Evolutionary conservation across 371 early-diverging fungal species (phyloP), one percentile per base, ranked within the genome.

Genomic region (Parasitella parasitica): DNA sequence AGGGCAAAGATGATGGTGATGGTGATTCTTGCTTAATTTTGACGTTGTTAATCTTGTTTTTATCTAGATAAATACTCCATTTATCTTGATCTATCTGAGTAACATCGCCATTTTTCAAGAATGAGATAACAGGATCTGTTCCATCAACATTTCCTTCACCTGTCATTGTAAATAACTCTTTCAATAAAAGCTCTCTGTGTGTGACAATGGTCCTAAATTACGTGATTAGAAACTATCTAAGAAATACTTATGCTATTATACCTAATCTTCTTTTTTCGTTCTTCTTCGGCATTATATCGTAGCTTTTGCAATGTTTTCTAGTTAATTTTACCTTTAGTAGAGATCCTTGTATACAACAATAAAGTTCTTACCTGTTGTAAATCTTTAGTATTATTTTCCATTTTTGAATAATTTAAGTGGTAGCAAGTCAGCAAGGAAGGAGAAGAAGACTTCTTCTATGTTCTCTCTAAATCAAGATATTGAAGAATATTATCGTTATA

Each of bases 101-200:
- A 7, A 68, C 67, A 48, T 73, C 77, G 13, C 59, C 71, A 24
- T 62, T 59, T 61, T 75, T 73, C 48, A 75, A 36, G 59, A 78
- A 78, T 1, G 58, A 57, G 27, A 61, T 57, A 18, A 69, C 49
- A 13, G 41, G 53, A 30, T 73, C 71, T 30, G 57, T 32, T 9
- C 63, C 74, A 30, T 61, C 39, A 16, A 51, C 15, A 37, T 37
- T 46, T 7, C 41, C 49, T 27, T 38, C 57, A 18, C 60, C 61
- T 59, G 69, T 73, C 67, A 77, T 66, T 26, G 74, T 63, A 36
- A 73, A 77, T 15, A 77, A 46, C 38, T 77, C 77, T 41, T 77
- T 73, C 28, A 77, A 63, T 32, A 71, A 59, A 13, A 59, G 41
- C 38, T 73, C 74, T 38, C 69, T 54, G 26, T 77, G 77, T 53